A percentile compares a stretch with the other conserved stretches of the same genome.
phyloP scores from a whole-genome alignment of 768 basidiomycete species.

The Hemileccinum impolitum region DNA sequence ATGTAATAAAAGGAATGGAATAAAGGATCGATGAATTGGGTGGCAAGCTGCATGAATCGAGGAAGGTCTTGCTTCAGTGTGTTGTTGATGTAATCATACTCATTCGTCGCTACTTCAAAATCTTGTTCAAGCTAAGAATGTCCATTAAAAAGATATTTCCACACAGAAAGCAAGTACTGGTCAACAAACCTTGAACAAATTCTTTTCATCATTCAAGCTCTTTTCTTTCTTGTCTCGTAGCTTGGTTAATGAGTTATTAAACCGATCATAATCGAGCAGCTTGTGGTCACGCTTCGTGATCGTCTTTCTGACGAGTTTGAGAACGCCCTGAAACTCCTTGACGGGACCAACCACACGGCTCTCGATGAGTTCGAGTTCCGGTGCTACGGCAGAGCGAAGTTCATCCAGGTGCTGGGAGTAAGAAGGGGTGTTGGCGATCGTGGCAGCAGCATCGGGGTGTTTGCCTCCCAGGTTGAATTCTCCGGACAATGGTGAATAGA shows the following conservation, averaged over 20 bases:
- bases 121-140: conserved; percentile 82
- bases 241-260: conserved; percentile 94
- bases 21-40: conserved; percentile 92
- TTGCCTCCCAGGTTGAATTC: conserved; percentile 81
- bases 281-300: conserved; percentile 98
- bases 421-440: conserved; percentile 70
- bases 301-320: conserved; percentile 90
- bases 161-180: not conserved
- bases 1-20: conserved; percentile 99
- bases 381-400: conserved; percentile 69
- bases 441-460: conserved; percentile 72
- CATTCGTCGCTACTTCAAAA: conserved; percentile 86
- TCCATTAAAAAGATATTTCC: not conserved
- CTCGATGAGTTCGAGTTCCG: conserved; percentile 94
- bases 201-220: conserved; percentile 92
- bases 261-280: conserved; percentile 93
- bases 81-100: conserved; percentile 91
- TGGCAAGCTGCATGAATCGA: conserved; percentile 83
- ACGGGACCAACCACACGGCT: conserved; percentile 79
- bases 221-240: conserved; percentile 99
- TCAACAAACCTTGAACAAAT: conserved; percentile 79
- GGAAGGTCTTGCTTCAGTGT: conserved; percentile 90
- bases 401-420: conserved; percentile 81
- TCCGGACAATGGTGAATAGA: conserved; percentile 64
- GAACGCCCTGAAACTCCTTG: conserved; percentile 82